Percentiles rank a stretch among this genome's conserved stretches.
Evolutionary conservation across 345 rosid genomes (phyloP).

Genomic region (Balakata baccata): DNA sequence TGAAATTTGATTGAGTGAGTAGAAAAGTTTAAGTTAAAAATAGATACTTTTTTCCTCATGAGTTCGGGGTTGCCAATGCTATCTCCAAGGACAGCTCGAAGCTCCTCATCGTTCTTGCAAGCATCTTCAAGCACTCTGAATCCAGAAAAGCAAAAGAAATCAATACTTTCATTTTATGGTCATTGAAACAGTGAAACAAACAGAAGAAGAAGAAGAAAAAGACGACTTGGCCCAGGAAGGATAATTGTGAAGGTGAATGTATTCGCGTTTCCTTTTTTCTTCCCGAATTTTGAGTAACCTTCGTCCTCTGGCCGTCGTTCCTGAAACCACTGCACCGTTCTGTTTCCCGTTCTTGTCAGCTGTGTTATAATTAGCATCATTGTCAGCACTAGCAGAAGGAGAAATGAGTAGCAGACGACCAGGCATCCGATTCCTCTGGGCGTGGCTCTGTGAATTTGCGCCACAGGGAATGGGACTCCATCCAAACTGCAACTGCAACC

Average conservation of each 20-base stretch:
- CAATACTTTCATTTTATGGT: background rate
- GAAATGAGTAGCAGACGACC: background rate
- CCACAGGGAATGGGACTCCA: background rate
- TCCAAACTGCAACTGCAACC: constrained; percentile 7
- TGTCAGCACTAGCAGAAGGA: background rate
- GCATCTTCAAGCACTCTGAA: constrained; percentile 73
- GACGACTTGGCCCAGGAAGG: constrained; percentile 88
- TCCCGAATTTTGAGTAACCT: constrained; percentile 74
- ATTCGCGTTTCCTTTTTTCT: constrained; percentile 79
- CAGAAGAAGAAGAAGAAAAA: background rate
- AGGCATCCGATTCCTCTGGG: background rate
- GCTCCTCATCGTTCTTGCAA: constrained; percentile 77
- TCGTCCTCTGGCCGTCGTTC: constrained; percentile 88
- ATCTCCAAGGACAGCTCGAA: constrained; percentile 82
- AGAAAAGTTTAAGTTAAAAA: background rate
- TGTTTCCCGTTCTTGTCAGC: background rate
- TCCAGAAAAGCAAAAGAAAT: background rate
- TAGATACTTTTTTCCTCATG: constrained; percentile 67
- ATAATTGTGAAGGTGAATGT: constrained; percentile 65
- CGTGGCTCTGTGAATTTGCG: background rate
- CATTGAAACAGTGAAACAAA: background rate
- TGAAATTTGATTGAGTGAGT: background rate
- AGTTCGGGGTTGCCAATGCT: constrained; percentile 87
- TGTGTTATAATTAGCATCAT: background rate
- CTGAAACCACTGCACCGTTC: constrained; percentile 36